A percentile compares a stretch with the other conserved stretches of the same genome.
These are phyloP conservation scores for Malus asiatica DNA, from an alignment of 306 rosid species.

Conservation along the genomic window DNA sequence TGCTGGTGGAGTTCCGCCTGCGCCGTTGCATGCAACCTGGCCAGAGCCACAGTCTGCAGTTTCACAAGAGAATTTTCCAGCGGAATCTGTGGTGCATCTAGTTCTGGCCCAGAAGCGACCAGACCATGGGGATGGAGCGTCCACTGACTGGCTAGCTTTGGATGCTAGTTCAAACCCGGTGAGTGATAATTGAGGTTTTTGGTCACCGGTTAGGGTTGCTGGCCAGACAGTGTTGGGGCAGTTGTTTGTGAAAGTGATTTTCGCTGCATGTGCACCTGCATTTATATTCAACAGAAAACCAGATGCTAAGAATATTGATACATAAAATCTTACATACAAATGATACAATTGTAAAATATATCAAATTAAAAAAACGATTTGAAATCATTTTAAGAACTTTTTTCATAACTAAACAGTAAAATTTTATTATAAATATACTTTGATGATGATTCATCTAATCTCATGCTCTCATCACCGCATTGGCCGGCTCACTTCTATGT, in stretches of 20 bases:
- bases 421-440: no score
- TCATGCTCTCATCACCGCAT: no score
- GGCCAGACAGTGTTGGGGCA: conserved; percentile 19
- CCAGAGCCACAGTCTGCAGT: conserved; percentile 66
- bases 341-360: background rate
- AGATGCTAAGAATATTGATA: background rate
- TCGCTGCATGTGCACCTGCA: background rate
- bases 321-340: no score
- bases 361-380: no score
- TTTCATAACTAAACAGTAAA: no score
- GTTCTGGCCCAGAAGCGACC: conserved; percentile 67
- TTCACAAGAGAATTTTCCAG: conserved; percentile 46
- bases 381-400: no score
- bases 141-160: background rate
- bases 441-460: no score
- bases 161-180: conserved; percentile 17
- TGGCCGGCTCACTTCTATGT: no score
- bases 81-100: conserved; percentile 32
- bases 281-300: background rate
- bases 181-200: background rate
- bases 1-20: conserved; percentile 39
- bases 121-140: conserved; percentile 49
- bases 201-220: conserved; percentile 5
- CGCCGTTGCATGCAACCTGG: conserved; percentile 36
- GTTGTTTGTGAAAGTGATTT: conserved; percentile 9